These are phyloP conservation scores for Zostera marina DNA, from an alignment of 116 monocot species.

Conservation along the genomic window DNA sequence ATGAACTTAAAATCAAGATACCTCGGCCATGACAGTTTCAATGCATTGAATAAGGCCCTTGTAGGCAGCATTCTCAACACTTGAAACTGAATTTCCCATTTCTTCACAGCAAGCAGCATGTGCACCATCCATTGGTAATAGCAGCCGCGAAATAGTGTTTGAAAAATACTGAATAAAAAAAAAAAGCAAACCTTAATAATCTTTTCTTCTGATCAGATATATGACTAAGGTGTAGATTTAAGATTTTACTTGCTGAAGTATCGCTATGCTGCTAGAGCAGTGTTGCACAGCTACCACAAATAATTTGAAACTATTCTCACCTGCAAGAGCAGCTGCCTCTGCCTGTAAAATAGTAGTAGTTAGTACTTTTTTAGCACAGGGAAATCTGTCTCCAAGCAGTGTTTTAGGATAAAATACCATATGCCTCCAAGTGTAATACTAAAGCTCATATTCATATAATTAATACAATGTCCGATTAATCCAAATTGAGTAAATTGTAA, in stretches of 20 bases:
- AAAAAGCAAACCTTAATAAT: neutral
- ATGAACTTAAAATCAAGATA: conserved; percentile 1
- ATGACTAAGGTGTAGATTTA: neutral
- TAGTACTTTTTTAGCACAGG: too few relatives aligned
- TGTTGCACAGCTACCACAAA: conserved; percentile 94
- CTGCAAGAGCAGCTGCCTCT: conserved; percentile 96
- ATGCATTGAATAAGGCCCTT: conserved; percentile 95
- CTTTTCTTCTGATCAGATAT: neutral
- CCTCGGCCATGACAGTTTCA: conserved; percentile 99
- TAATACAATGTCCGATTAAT: neutral
- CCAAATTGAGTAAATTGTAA: neutral
- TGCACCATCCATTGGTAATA: conserved; percentile 90
- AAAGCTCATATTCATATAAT: too few relatives aligned
- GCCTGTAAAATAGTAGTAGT: conserved; percentile 28
- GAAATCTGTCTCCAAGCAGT: too few relatives aligned
- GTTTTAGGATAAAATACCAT: too few relatives aligned
- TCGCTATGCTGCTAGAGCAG: conserved; percentile 85
- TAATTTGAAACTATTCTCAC: conserved; percentile 89
- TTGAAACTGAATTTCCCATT: conserved; percentile 79
- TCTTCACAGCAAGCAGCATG: conserved; percentile 91
- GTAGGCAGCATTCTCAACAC: conserved; percentile 73
- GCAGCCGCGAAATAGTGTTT: conserved; percentile 84
- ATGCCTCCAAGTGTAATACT: too few relatives aligned
- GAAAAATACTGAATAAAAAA: conserved; percentile 63
- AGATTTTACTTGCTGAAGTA: conserved; percentile 80